These are phyloP conservation scores for Macrolepiota dolichaula DNA, from an alignment of 768 basidiomycete genomes.

Conservation along the genomic window DNA sequence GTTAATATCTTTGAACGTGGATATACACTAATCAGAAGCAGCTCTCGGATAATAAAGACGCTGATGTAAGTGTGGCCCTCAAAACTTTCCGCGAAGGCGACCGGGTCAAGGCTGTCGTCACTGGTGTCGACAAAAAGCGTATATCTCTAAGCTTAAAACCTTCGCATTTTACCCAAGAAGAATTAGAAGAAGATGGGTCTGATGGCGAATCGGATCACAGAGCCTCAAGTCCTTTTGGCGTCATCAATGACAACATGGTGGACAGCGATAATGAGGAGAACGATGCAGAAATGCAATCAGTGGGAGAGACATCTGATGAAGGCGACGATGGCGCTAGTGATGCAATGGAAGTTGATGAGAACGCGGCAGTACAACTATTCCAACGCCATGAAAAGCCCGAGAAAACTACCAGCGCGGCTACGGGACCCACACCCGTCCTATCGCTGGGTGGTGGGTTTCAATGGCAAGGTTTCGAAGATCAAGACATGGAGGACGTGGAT, in stretches of 20 bases:
- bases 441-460: constrained; percentile 63
- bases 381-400: constrained; percentile 8
- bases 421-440: constrained; percentile 34
- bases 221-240: constrained; percentile 14
- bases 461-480: constrained; percentile 49
- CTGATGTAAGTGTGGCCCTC: constrained; percentile 75
- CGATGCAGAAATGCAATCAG: constrained; percentile 10
- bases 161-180: constrained; percentile 75
- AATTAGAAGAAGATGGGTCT: constrained; percentile 37
- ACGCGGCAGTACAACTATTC: constrained; percentile 24
- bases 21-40: constrained; percentile 24
- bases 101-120: constrained; percentile 73
- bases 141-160: constrained; percentile 88
- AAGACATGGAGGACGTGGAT: constrained; percentile 34
- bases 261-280: constrained; percentile 16
- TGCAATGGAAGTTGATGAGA: constrained; percentile 44
- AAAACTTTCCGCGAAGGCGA: constrained; percentile 86
- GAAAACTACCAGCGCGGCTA: constrained; percentile 9
- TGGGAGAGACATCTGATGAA: not conserved
- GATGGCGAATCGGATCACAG: constrained; percentile 25
- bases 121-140: constrained; percentile 71
- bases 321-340: constrained; percentile 25
- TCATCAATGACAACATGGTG: constrained; percentile 18
- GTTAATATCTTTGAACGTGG: constrained; percentile 15
- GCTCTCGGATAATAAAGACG: constrained; percentile 86